These are phyloP conservation scores for Choiromyces venosus DNA, from an alignment of 495 filamentous ascomycete genomes.

Conservation along the genomic window DNA sequence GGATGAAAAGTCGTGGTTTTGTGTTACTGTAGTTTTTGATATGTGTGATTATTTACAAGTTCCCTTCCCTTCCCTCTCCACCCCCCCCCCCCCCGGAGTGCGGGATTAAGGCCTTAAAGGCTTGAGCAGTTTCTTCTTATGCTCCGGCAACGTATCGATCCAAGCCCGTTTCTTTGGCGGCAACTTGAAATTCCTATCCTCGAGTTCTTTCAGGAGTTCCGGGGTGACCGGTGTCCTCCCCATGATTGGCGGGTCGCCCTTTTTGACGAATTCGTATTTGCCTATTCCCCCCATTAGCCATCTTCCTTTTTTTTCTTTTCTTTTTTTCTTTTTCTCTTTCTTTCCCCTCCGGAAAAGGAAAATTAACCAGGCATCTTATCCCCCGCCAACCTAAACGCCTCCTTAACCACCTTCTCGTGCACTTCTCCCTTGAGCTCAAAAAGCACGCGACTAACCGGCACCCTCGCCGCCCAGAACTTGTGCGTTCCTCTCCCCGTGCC, in stretches of 20 bases:
- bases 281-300: slow-evolving; percentile 50
- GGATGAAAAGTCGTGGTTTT: not conserved
- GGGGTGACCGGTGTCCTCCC: slow-evolving; percentile 77
- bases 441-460: slow-evolving; percentile 79
- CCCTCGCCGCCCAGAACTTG: slow-evolving; percentile 88
- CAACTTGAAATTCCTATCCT: slow-evolving; percentile 27
- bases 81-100: too few relatives aligned
- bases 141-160: not conserved
- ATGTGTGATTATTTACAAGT: too few relatives aligned
- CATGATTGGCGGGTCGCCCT: slow-evolving; percentile 84
- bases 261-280: slow-evolving; percentile 87
- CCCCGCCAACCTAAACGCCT: slow-evolving; percentile 89
- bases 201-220: slow-evolving; percentile 33
- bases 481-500: slow-evolving; percentile 97
- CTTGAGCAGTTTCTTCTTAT: not conserved
- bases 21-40: too few relatives aligned
- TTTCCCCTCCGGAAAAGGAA: not conserved
- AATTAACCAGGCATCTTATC: slow-evolving; percentile 87
- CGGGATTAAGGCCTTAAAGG: not conserved
- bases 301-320: too few relatives aligned
- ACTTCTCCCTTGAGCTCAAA: slow-evolving; percentile 87
- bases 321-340: not conserved
- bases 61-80: too few relatives aligned
- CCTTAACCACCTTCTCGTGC: slow-evolving; percentile 89
- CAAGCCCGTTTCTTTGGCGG: slow-evolving; percentile 16